Conservation (phyloP, 768 basidiomycete species). For the Auriscalpium microsporum region DNA sequence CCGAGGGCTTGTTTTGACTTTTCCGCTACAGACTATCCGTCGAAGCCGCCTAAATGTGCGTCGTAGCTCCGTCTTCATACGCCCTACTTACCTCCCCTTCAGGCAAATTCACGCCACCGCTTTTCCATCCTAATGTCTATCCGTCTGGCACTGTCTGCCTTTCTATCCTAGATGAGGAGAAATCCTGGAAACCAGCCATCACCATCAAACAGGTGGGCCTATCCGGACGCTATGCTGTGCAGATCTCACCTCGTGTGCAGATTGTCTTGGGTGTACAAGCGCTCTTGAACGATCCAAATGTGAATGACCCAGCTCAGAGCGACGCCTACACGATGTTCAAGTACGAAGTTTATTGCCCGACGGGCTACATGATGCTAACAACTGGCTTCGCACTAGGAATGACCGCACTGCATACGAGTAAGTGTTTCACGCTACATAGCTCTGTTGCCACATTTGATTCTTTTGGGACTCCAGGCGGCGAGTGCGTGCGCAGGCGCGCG, state of each 20-base stretch:
- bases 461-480: conserved; percentile 44
- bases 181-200: conserved; percentile 97
- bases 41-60: conserved; percentile 88
- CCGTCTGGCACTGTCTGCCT: conserved; percentile 98
- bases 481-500: conserved; percentile 79
- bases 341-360: conserved; percentile 37
- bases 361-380: neutral
- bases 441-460: neutral
- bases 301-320: conserved; percentile 95
- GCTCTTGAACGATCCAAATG: conserved; percentile 89
- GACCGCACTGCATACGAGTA: conserved; percentile 92
- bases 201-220: conserved; percentile 88
- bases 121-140: conserved; percentile 98
- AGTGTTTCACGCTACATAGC: conserved; percentile 21
- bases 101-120: conserved; percentile 95
- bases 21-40: conserved; percentile 68
- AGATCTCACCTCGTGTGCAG: conserved; percentile 31
- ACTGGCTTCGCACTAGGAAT: conserved; percentile 45
- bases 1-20: conserved; percentile 4
- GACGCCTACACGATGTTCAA: conserved; percentile 99
- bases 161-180: conserved; percentile 97
- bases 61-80: conserved; percentile 11
- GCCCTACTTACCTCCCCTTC: conserved; percentile 3
- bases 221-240: neutral
- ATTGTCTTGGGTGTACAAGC: conserved; percentile 96